Conservation (phyloP, 768 basidiomycete genomes). For the Neoboletus brunneissimus region DNA sequence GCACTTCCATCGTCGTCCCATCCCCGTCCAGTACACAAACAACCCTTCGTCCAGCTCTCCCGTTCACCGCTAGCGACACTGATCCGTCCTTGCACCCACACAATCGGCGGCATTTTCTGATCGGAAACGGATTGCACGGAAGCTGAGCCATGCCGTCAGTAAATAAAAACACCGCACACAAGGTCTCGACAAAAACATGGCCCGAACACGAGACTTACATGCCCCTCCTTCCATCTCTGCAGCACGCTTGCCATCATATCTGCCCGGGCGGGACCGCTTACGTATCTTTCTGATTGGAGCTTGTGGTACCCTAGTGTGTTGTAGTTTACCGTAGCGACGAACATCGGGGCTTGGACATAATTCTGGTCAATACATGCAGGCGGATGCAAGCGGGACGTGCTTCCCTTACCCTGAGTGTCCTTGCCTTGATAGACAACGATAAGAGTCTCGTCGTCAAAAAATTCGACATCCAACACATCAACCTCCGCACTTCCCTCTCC, state of each 20-base stretch:
- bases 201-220: slow-evolving; percentile 50
- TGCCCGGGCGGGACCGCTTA: slow-evolving; percentile 56
- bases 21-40: slow-evolving; percentile 68
- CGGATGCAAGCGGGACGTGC: slow-evolving; percentile 17
- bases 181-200: slow-evolving; percentile 31
- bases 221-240: slow-evolving; percentile 55
- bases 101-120: slow-evolving; percentile 57
- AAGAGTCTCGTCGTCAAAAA: slow-evolving; percentile 74
- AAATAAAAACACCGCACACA: slow-evolving; percentile 30
- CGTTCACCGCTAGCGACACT: slow-evolving; percentile 69
- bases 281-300: slow-evolving; percentile 47
- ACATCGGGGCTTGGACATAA: slow-evolving; percentile 44
- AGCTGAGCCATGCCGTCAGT: slow-evolving; percentile 44
- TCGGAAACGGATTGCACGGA: slow-evolving; percentile 44
- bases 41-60: slow-evolving; percentile 68
- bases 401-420: slow-evolving; percentile 45
- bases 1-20: slow-evolving; percentile 63
- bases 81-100: slow-evolving; percentile 48
- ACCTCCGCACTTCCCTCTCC: slow-evolving; percentile 34
- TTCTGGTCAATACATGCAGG: slow-evolving; percentile 32
- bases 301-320: slow-evolving; percentile 56
- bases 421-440: slow-evolving; percentile 60
- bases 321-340: slow-evolving; percentile 65
- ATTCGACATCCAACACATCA: slow-evolving; percentile 64
- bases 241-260: slow-evolving; percentile 60